These are phyloP conservation scores for Mortierella alpina DNA, from an alignment of 192 early-diverging fungal genomes.

Conservation along the genomic window DNA sequence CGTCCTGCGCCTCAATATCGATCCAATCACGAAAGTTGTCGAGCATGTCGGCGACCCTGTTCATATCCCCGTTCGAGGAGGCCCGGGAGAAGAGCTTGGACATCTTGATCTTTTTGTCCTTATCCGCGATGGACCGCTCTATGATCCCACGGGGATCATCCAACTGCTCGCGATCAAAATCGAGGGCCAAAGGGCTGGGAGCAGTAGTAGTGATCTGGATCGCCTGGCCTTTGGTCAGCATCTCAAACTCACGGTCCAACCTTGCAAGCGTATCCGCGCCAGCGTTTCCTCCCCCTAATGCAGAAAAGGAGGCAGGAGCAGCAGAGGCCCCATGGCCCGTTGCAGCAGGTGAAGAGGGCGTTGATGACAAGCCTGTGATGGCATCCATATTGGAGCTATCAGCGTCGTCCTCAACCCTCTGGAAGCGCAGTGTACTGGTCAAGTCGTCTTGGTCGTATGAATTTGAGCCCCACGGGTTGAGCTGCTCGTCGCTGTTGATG, in stretches of 20 bases:
- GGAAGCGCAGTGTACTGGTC: constrained; percentile 30
- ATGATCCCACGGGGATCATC: constrained; percentile 53
- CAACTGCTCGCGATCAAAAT: constrained; percentile 44
- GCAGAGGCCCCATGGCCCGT: constrained; percentile 3
- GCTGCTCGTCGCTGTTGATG: constrained; percentile 26
- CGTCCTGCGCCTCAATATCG: constrained; percentile 84
- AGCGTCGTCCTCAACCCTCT: constrained; percentile 17
- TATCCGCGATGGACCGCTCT: constrained; percentile 54
- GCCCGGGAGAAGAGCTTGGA: constrained; percentile 76
- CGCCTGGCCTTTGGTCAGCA: constrained; percentile 43
- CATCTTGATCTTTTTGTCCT: constrained; percentile 67
- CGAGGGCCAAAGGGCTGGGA: constrained; percentile 20
- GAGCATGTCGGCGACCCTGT: constrained; percentile 71
- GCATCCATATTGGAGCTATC: constrained; percentile 24
- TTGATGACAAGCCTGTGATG: constrained; percentile 39
- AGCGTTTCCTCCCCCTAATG: constrained; percentile 6
- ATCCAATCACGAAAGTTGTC: constrained; percentile 67
- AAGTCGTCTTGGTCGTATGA: constrained; percentile 50
- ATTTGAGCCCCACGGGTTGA: constrained; percentile 50
- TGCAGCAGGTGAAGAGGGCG: constrained; percentile 13
- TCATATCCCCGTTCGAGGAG: constrained; percentile 79
- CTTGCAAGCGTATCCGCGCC: constrained; percentile 35
- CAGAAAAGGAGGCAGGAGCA: constrained; percentile 5
- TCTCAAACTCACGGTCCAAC: constrained; percentile 45
- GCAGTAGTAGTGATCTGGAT: constrained; percentile 37